Conservation (phyloP, 768 basidiomycete species). For the Xerocomus brunneocitrinus region DNA sequence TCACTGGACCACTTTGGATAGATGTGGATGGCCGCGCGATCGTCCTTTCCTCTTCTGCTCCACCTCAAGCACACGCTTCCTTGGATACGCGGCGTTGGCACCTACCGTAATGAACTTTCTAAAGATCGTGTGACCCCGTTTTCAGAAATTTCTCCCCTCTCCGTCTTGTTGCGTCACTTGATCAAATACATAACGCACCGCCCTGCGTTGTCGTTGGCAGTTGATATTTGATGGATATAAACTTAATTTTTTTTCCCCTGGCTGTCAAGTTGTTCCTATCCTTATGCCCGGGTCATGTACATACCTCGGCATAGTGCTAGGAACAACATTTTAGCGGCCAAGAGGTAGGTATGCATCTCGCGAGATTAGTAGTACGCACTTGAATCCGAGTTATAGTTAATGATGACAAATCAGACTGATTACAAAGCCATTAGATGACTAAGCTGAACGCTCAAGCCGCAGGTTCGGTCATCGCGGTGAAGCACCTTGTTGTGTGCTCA, state of each 20-base stretch:
- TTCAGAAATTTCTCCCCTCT: background rate
- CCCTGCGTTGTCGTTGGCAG: background rate
- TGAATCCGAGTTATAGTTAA: background rate
- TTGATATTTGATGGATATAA: background rate
- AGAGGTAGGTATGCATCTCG: too few species aligned
- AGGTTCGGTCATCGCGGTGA: background rate
- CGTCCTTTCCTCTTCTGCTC: conserved; percentile 1
- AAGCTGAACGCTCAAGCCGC: conserved; percentile 3
- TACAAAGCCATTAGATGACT: conserved; percentile 14
- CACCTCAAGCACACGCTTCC: background rate
- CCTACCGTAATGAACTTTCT: conserved; percentile 4
- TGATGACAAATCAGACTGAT: conserved; percentile 11
- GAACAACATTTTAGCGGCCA: background rate
- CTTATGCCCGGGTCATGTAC: background rate
- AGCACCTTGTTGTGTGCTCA: background rate
- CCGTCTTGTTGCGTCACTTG: background rate
- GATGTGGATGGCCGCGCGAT: conserved; percentile 23
- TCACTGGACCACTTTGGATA: conserved; percentile 15
- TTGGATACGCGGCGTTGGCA: conserved; percentile 6
- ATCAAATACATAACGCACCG: background rate
- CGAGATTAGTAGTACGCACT: background rate
- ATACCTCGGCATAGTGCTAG: background rate
- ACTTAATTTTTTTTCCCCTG: background rate
- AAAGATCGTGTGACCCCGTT: conserved; percentile 5
- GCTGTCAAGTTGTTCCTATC: background rate